Percentiles rank a stretch among this genome's conserved stretches.
phyloP scores from a whole-genome alignment of 257 asterid species.

The Fraxinus pennsylvanica region DNA sequence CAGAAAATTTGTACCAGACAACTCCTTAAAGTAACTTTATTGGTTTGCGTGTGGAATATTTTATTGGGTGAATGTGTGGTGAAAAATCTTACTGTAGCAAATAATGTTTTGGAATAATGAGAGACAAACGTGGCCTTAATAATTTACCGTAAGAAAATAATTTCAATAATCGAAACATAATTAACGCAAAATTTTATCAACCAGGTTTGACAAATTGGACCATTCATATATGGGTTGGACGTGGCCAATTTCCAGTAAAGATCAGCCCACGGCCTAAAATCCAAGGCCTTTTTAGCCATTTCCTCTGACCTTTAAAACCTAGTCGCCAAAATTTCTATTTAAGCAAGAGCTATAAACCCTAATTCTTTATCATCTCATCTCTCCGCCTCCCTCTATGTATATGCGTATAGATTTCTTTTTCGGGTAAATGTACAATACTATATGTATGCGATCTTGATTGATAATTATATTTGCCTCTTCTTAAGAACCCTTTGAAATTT shows the following conservation, averaged over 20 bases:
- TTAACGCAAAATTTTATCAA: too few relatives aligned
- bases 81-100: too few relatives aligned
- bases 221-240: not conserved
- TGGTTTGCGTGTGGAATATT: too few relatives aligned
- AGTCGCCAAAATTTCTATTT: conserved; percentile 23
- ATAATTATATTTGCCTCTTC: conserved; percentile 19
- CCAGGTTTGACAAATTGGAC: not conserved
- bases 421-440: not conserved
- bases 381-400: too few relatives aligned
- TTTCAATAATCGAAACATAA: too few relatives aligned
- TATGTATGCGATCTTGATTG: not conserved
- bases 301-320: conserved; percentile 27
- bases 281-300: not conserved
- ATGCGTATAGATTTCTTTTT: not conserved
- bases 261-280: not conserved
- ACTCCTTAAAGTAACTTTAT: too few relatives aligned
- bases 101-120: too few relatives aligned
- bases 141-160: too few relatives aligned
- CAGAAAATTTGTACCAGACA: too few relatives aligned
- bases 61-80: too few relatives aligned
- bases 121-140: too few relatives aligned
- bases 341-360: not conserved
- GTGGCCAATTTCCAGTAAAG: not conserved
- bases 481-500: not conserved
- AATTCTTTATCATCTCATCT: too few relatives aligned